A percentile compares a stretch with the other conserved stretches of the same genome.
phyloP scores from a whole-genome alignment of 1,139 yeast species.

The Saccharomycopsis hybrid region DNA sequence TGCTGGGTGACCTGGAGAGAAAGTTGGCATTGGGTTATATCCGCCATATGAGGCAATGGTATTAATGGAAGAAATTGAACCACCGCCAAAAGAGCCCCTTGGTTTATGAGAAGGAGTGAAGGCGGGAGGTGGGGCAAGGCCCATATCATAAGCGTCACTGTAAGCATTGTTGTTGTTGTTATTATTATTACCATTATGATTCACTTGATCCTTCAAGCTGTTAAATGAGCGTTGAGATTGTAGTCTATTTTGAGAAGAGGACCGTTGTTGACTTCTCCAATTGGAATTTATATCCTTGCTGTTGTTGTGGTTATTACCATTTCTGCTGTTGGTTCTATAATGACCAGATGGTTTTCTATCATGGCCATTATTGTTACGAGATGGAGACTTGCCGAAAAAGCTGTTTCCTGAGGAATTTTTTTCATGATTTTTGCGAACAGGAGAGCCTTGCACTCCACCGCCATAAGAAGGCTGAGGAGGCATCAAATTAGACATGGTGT shows the following conservation, averaged over 20 bases:
- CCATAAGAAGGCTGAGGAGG: conserved; percentile 20
- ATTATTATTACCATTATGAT: neutral
- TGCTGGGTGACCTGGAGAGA: conserved; percentile 25
- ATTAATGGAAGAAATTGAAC: conserved; percentile 53
- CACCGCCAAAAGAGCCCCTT: conserved; percentile 63
- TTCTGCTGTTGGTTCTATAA: conserved; percentile 50
- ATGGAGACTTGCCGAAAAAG: conserved; percentile 18
- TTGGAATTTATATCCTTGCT: conserved; percentile 45
- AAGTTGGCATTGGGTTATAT: conserved; percentile 19
- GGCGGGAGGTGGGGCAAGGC: conserved; percentile 34
- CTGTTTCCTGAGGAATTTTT: conserved; percentile 7
- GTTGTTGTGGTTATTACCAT: conserved; percentile 22
- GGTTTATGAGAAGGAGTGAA: conserved; percentile 81
- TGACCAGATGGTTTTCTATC: conserved; percentile 47
- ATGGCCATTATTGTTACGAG: conserved; percentile 28
- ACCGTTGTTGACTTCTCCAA: conserved; percentile 45
- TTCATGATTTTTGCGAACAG: conserved; percentile 13
- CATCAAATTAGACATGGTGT: conserved; percentile 7
- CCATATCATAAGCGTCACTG: conserved; percentile 8
- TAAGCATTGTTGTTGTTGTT: conserved; percentile 1
- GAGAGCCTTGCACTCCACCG: conserved; percentile 6
- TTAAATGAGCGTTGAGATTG: conserved; percentile 13
- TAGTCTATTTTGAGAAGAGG: conserved; percentile 25
- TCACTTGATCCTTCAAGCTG: conserved; percentile 27
- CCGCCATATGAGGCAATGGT: conserved; percentile 26